Base-by-base conservation (phyloP, 164 flowering plant species). In the Houttuynia cordata region DNA sequence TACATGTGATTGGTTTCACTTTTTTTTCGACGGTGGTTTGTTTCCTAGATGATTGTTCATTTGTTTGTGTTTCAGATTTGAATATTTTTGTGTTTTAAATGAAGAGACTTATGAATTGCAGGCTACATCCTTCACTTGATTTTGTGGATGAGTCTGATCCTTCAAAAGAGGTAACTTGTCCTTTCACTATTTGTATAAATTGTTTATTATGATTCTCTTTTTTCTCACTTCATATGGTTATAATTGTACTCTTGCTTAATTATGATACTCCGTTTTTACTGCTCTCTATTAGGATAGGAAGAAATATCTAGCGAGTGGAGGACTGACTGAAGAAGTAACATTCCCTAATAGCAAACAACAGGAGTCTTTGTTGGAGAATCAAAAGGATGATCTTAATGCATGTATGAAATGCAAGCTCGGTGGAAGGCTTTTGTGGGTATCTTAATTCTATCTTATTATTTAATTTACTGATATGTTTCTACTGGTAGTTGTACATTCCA, bases 381-480 rank as follows among this genome's bases (percentile, higher is more conserved):
- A 30, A 3, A 72, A 59, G 51, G 57, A n/a, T 63, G 65, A 63
- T 47, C 58, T 62, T 47, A 67, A 70, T 72, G 60, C 70, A 18
- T 83, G 86, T 60, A 47, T 63, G 45, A 60, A 66, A 58, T 85
- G 91, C 73, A 77, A 75, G 47, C 76, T 63, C 63, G 83, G 81
- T 57, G 91, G 84, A 70, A 71, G 74, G 51, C 59, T 63, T 49
- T 45, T 45, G 58, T 63, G 51, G 25, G 65, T 62, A 21, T 18
- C 40, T 13, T 22, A 37, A 19, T 25, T 51, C 18, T 21, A 58
- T 59, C 21, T 59, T 14, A 18, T 51, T 21, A 20, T 8, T 30
- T n/a, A 22, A 20, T 20, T 45, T 59, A 30, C 6, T 23, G 34
- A 56, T 10, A 56, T 24, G 58, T 15, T n/a, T n/a, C n/a, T n/a